Evolutionary conservation across 2,329 filamentous ascomycete genomes (phyloP), one percentile per base, ranked within the genome.

Genomic region (Stagonosporopsis vannaccii): DNA sequence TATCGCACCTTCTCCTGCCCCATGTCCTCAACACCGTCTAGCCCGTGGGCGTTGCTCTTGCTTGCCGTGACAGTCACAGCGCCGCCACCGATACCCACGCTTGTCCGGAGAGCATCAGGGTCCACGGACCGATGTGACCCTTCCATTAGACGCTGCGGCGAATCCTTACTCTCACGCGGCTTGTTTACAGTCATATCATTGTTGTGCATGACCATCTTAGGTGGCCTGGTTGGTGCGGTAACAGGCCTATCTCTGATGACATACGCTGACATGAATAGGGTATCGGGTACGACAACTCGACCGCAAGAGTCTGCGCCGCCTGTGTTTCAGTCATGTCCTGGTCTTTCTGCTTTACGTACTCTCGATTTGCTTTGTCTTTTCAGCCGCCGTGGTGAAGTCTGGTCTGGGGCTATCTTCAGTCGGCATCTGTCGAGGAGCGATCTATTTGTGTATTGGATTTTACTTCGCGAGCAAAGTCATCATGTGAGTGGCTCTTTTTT

Each of bases 361-460:
- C 22, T 72, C 73, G 19, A 70, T 78, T 36, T 55, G 55, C 1
- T 79, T 78, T 45, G 66, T 77, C 19, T 37, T 70, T 23, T 63
- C 73, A 1, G 65, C 72, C n/a, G 68, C 74, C 1, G 49, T 78
- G 15, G 52, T 77, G 0, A 63, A 75, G 20, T 68, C 56, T 32
- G 74, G 72, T 0, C 58, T 77, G 2, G 70, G 71, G 6, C 53
- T 77, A 1, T 54, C 54, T 2, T 61, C 71, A 6, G 15, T 51
- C 2, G 30, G 36, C 3, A 56, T 63, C 15, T 80, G 78, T 55
- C 63, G 64, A n/a, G 61, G 62, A 1, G 71, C 74, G 1, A 73
- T 78, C 37, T 66, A 71, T 28, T 55, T 77, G 20, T 80, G 78
- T 51, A 55, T 79, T 3, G 62, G 65, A 4, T 79, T 67, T 30